phyloP scores from a whole-genome alignment of 768 basidiomycete species.

The Boletus patriciae region DNA sequence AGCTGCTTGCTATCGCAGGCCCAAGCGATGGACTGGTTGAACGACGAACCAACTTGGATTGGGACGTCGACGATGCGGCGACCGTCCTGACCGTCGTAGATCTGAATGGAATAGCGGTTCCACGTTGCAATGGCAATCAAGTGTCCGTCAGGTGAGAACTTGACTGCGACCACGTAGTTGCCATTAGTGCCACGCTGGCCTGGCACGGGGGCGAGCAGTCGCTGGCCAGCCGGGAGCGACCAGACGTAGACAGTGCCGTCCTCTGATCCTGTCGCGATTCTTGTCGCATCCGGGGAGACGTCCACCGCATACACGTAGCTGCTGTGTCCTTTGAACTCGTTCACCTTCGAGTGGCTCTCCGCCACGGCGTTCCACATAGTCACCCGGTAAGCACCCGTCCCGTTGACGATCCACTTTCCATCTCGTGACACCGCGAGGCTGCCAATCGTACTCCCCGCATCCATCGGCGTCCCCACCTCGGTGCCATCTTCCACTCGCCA shows the following conservation, averaged over 20 bases:
- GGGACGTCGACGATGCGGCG: neutral
- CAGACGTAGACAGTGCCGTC: slow-evolving; percentile 2
- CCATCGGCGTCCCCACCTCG: neutral
- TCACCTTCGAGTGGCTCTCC: neutral
- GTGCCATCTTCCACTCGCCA: slow-evolving; percentile 5
- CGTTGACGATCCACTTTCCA: slow-evolving; percentile 4
- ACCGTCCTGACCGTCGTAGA: slow-evolving; percentile 1
- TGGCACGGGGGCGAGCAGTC: neutral
- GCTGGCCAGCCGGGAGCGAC: slow-evolving; percentile 3
- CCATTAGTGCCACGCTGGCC: neutral
- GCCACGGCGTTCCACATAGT: neutral
- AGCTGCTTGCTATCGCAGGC: neutral
- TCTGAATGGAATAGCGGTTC: neutral
- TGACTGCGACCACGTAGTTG: neutral
- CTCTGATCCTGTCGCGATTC: neutral
- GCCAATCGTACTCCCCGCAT: neutral
- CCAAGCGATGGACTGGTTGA: slow-evolving; percentile 3
- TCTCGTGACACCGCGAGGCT: neutral
- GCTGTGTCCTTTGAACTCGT: neutral
- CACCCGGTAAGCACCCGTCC: neutral
- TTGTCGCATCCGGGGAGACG: slow-evolving; percentile 6
- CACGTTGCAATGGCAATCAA: neutral
- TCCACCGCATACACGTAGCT: neutral
- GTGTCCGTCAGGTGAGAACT: slow-evolving; percentile 11
- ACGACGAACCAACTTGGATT: neutral